Base-by-base conservation (phyloP, 2,329 filamentous ascomycete species). In the Canariomyces notabilis region DNA sequence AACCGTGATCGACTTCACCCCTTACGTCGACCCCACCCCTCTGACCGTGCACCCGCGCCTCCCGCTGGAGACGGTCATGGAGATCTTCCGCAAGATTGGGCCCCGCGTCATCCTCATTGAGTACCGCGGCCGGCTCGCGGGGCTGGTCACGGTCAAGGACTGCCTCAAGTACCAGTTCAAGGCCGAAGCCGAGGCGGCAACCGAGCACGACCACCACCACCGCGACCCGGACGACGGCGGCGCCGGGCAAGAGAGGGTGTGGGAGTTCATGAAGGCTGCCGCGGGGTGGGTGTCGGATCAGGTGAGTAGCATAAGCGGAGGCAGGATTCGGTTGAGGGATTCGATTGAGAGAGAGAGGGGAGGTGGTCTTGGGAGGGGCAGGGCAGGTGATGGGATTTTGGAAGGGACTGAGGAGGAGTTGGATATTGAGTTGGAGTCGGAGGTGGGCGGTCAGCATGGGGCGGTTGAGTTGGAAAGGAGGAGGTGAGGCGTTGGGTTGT, bases 81-180 rank as follows among this genome's bases (percentile, higher is more conserved):
- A 98, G 62, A 75, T 98, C 9, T 98, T 98, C 73, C 91, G 91
- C 65, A 98, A 97, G 70, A 94, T 98, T 64, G 93, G 93, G 0
- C 93, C 91, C 0, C 80, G 93, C 1, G 89, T 96, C 5, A 91
- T 98, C 40, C 75, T 98, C 3, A 85, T 96, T 32, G 93, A 98
- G 65, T 85, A 95, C 62, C 85, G 87, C 48, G 93, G 93, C 12
- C 80, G 80, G 40, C 75, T 98, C 2, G 80, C 79, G 0, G 93
- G 93, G 0, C 75, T 98, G 0, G 87, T 98, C 1, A 98, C 93
- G 0, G 87, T 96, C 52, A 98, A 98, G 65, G 93, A 98, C 64
- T 97, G 93, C 57, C 71, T 98, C 46, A 95, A 93, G 64, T 97
- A 95, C 61, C 91, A 98, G 66, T 95, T 97, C 77, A 94, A 93